A percentile compares a stretch with the other conserved stretches of the same genome.
Conservation (phyloP, 1,284 basidiomycete genomes). For the Caloboletus inedulis region DNA sequence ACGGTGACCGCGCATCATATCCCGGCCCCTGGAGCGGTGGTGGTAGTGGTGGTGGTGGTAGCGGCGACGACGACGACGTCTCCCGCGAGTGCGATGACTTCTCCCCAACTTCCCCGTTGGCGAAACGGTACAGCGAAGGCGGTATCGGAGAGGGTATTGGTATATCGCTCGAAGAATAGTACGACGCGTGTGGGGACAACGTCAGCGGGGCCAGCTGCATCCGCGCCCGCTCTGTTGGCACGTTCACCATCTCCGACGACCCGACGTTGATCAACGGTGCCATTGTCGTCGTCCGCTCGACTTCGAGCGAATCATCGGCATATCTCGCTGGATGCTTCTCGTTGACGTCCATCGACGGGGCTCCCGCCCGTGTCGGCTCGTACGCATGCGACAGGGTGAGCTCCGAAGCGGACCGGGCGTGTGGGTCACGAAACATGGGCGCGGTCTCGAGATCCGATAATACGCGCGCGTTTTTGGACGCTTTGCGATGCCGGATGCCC, state of each 20-base stretch:
- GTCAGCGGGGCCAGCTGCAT: background rate
- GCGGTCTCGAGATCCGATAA: conserved; percentile 49
- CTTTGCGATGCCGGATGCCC: conserved; percentile 63
- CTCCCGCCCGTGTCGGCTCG: conserved; percentile 43
- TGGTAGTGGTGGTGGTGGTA: no score
- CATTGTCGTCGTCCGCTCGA: background rate
- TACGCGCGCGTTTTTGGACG: conserved; percentile 38
- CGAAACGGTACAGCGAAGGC: conserved; percentile 45
- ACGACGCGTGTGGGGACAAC: conserved; percentile 41
- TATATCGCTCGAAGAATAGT: conserved; percentile 68
- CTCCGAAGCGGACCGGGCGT: conserved; percentile 63
- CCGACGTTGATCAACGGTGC: conserved; percentile 14
- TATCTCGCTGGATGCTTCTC: conserved; percentile 15
- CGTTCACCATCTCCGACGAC: conserved; percentile 6
- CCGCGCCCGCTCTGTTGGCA: background rate
- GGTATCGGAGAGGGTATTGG: conserved; percentile 60
- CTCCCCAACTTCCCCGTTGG: conserved; percentile 40
- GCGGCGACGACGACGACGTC: conserved; percentile 2
- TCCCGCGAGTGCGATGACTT: conserved; percentile 1
- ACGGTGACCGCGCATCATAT: no score
- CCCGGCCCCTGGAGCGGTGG: no score
- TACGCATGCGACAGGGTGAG: conserved; percentile 38
- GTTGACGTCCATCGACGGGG: conserved; percentile 16
- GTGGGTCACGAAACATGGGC: conserved; percentile 66
- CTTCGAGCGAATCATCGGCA: conserved; percentile 2